phyloP scores from a whole-genome alignment of 2,329 filamentous ascomycete genomes.

The Sclerotinia spermophila region DNA sequence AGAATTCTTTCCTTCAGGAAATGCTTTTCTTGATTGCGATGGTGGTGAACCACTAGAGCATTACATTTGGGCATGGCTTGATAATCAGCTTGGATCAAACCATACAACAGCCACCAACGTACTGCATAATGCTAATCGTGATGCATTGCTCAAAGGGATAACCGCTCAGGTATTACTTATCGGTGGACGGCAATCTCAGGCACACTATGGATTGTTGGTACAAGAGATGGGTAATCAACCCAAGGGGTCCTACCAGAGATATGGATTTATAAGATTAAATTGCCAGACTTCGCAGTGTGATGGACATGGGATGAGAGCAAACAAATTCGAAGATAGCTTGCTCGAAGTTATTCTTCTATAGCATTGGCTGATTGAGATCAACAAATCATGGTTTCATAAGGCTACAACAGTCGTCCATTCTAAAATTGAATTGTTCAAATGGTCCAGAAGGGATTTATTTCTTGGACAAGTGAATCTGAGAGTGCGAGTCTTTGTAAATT shows the following conservation, averaged over 20 bases:
- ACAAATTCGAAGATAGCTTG: not conserved
- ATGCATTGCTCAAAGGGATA: not conserved
- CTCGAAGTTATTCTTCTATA: not conserved
- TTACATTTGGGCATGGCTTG: not conserved
- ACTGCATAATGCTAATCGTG: not conserved
- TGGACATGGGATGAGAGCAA: not conserved
- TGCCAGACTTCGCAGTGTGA: not conserved
- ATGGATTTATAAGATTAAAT: not conserved
- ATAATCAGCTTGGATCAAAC: not conserved
- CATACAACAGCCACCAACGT: not conserved
- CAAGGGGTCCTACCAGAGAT: not conserved
- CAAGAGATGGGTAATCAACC: not conserved
- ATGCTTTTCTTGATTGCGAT: not conserved
- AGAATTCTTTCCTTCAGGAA: not conserved
- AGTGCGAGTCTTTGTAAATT: not conserved
- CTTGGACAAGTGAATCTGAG: not conserved
- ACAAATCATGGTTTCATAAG: not conserved
- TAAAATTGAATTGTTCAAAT: not conserved
- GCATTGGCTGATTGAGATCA: not conserved
- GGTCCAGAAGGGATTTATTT: not conserved
- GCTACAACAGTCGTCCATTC: not conserved
- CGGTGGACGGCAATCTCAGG: not conserved
- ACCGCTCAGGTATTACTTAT: not conserved
- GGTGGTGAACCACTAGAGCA: not conserved
- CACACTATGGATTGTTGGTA: not conserved